Base-by-base conservation (phyloP, 2,329 filamentous ascomycete species). In the Phialophora expanda region DNA sequence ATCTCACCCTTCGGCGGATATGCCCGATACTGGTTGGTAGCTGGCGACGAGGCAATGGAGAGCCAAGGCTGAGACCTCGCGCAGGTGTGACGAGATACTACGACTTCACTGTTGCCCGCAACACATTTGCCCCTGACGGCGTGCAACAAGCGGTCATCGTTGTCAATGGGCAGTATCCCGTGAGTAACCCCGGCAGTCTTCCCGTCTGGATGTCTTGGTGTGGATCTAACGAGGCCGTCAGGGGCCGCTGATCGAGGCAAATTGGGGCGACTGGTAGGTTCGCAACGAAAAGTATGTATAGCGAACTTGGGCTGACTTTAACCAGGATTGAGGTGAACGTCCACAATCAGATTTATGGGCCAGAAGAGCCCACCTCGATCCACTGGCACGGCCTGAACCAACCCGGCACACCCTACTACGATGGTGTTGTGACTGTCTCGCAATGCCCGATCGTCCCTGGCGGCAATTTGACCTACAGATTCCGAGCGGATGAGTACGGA, bases 401-500 rank as follows among this genome's bases (percentile, higher is more conserved):
- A 55, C 60, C 62, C 14, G 68, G 70, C 11, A 72, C 70, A 20
- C 67, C 64, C 5, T 73, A 68, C 56, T 67, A 61, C 17, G 72
- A 73, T 55, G 72, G 72, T n/a, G 69, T 72, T 6, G 62, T 66
- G 12, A 69, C 58, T 28, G 57, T 72, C 3, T 48, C 68, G 1
- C 71, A 73, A 46, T 69, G 70, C 50, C 69, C 70, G 4, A 73
- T 73, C 30, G 62, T 65, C 4, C 70, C 70, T 41, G 72, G 72
- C 11, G 38, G 51, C 24, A 68, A 65, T 50, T 65, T 73, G 34
- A 69, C 74, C 2, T 80, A 80, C 69, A 70, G 69, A 60, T 73
- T 83, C 72, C 78, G 75, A 7, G 79, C 78, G 2, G 75, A 77
- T 53, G 71, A 75, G n/a, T 76, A 76, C 60, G 79, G 78, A 1